Evolutionary conservation across 2,329 filamentous ascomycete genomes (phyloP).

Genomic region (Scolecobasidium constrictum): DNA sequence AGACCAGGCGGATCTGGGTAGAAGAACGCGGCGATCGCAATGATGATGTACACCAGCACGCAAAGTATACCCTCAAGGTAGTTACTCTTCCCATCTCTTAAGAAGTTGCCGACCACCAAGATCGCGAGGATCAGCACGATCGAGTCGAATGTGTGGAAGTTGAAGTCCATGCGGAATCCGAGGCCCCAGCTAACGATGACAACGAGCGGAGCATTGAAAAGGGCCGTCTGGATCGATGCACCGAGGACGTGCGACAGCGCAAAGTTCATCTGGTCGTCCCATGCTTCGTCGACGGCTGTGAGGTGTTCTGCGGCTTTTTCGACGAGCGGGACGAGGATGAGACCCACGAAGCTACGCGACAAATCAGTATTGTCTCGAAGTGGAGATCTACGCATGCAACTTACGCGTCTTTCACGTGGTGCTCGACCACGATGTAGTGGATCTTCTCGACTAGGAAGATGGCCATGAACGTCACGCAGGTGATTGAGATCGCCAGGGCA

Average conservation of each 20-base stretch:
- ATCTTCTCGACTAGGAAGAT: conserved; percentile 70
- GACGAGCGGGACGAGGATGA: conserved; percentile 71
- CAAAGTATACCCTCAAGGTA: conserved; percentile 80
- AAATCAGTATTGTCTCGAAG: neutral
- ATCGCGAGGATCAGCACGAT: conserved; percentile 73
- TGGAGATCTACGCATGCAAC: neutral
- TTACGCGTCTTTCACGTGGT: conserved; percentile 30
- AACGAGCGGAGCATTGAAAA: conserved; percentile 76
- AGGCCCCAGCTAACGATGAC: conserved; percentile 78
- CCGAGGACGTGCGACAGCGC: conserved; percentile 78
- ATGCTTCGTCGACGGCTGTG: conserved; percentile 75
- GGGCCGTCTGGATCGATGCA: conserved; percentile 77
- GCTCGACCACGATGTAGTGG: conserved; percentile 43
- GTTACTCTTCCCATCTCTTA: conserved; percentile 80
- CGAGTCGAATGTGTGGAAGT: conserved; percentile 82
- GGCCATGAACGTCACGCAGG: conserved; percentile 63
- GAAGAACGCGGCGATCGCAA: conserved; percentile 50
- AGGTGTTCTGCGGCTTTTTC: conserved; percentile 83
- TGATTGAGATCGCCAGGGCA: conserved; percentile 53
- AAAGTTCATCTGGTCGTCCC: conserved; percentile 74
- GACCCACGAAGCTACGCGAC: conserved; percentile 49
- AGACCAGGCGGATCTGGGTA: conserved; percentile 43
- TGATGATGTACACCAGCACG: conserved; percentile 56
- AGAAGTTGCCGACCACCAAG: conserved; percentile 75
- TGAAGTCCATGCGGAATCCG: conserved; percentile 58